These are phyloP conservation scores for Aspergillus sergii DNA, from an alignment of 2,329 filamentous ascomycete species.

Conservation along the genomic window DNA sequence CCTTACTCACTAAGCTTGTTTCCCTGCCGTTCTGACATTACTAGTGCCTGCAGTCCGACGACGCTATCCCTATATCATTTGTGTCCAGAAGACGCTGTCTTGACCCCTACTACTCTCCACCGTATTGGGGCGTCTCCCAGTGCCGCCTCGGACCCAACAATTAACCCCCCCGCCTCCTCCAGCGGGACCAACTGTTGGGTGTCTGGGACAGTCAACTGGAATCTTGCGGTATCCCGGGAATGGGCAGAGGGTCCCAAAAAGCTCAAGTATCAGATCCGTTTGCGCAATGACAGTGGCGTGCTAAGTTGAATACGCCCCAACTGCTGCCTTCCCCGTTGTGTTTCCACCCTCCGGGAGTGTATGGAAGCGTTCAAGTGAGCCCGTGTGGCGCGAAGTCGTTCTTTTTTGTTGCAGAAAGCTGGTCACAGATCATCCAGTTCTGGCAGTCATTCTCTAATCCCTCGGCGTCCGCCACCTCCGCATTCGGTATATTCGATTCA, in stretches of 20 bases:
- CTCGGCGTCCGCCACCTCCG: constrained; percentile 5
- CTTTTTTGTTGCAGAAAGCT: constrained; percentile 13
- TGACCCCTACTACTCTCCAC: constrained; percentile 8
- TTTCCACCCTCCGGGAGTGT: constrained; percentile 16
- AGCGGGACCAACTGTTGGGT: constrained; percentile 19
- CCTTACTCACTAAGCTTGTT: constrained; percentile 12
- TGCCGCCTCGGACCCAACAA: constrained; percentile 8
- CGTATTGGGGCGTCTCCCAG: constrained; percentile 11
- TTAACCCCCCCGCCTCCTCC: constrained; percentile 13
- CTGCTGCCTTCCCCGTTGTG: constrained; percentile 17
- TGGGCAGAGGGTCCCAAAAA: constrained; percentile 29
- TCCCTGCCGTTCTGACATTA: constrained; percentile 13
- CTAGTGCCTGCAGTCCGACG: constrained; percentile 18
- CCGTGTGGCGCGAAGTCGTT: constrained; percentile 20
- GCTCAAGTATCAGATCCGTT: constrained; percentile 27
- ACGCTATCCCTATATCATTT: constrained; percentile 10
- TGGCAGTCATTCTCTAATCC: constrained; percentile 5
- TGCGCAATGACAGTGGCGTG: constrained; percentile 29
- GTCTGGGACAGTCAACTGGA: constrained; percentile 27
- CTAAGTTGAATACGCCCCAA: constrained; percentile 20
- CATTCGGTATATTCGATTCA: constrained; percentile 4
- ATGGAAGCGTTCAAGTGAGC: constrained; percentile 21
- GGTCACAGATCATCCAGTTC: constrained; percentile 9
- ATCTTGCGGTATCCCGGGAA: constrained; percentile 32
- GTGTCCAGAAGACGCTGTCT: constrained; percentile 10